Base-by-base conservation (phyloP, 2,329 filamentous ascomycete genomes). In the Tricladium varicosporioides region DNA sequence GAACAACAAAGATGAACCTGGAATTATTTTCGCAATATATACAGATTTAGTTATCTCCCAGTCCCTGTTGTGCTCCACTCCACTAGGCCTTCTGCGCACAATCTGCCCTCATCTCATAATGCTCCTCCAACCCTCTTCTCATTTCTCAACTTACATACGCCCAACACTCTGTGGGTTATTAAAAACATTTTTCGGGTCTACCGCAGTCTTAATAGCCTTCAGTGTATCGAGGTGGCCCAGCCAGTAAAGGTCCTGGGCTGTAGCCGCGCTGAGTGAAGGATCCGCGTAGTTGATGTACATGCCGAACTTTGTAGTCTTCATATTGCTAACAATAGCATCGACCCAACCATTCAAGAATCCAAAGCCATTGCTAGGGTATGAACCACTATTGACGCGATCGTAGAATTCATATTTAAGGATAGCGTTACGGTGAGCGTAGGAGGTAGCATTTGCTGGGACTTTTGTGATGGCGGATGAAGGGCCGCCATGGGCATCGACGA, bases 221-320 rank as follows among this genome's bases (percentile, higher is more conserved):
- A 63, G 31, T 11, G 46, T 55, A 15, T 40, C 45, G 51, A 61
- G 59, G 45, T 63, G 48, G 0, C 49, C 22, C 11, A 64, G 16
- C 62, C 60, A 64, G 40, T 63, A 62, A 3, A 36, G 11, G 1
- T 51, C 43, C 44, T 62, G 57, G 14, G 61, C 59, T 44, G 59
- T 36, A 2, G 48, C 18, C 7, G 52, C 54, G 9, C 36, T 58
- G 36, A 63, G 56, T 5, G 44, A 53, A 8, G 59, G 56, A 55
- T 64, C 59, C 9, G 59, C 61, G 45, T 63, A 65, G 40, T 65
- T 63, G 22, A 59, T 57, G 53, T 65, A 62, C 52, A 59, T 58
- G 5, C 59, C 61, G 14, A 60, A 52, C 2, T 46, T 51, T 11
- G 51, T 43, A 15, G 54, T 51, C 40, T 46, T 50, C 56, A 53